Conservation (phyloP, 164 flowering plant genomes). For the Tetracentron sinense region DNA sequence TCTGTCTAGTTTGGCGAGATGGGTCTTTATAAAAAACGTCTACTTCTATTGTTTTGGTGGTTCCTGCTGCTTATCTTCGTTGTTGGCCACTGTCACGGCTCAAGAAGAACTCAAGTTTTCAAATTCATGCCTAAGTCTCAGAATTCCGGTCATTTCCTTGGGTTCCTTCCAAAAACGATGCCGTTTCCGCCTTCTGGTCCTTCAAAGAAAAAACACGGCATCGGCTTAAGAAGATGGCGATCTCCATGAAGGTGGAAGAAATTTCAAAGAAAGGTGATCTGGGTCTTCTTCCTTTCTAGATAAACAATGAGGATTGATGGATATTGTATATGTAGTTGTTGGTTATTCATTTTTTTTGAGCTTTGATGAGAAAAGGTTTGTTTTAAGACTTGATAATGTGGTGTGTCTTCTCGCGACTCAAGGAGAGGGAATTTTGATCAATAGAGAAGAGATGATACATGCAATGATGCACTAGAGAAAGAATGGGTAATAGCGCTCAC, state of each 20-base stretch:
- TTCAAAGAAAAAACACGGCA: constrained; percentile 65
- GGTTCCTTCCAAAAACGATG: constrained; percentile 58
- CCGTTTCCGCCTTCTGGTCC: constrained; percentile 70
- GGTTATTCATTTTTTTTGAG: constrained; percentile 2
- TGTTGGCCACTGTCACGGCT: constrained; percentile 30
- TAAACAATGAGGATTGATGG: constrained; percentile 5
- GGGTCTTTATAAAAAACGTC: constrained; percentile 23
- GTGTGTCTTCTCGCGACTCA: constrained; percentile 1
- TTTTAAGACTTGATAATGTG: neutral
- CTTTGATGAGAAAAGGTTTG: neutral
- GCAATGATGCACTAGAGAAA: too few relatives aligned
- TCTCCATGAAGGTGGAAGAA: constrained; percentile 30
- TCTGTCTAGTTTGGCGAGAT: constrained; percentile 10
- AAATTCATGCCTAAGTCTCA: constrained; percentile 27
- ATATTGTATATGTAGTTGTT: constrained; percentile 12
- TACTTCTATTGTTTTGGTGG: constrained; percentile 9
- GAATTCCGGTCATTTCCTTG: constrained; percentile 38
- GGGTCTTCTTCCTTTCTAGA: constrained; percentile 2
- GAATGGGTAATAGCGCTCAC: too few relatives aligned
- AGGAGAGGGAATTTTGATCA: too few relatives aligned
- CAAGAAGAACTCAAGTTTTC: constrained; percentile 34
- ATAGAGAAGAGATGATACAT: too few relatives aligned
- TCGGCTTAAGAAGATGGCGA: constrained; percentile 49
- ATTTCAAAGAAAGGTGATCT: constrained; percentile 4
- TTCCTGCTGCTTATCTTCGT: constrained; percentile 23